Evolutionary conservation across 306 rosid species (phyloP), one percentile per base, ranked within the genome.

Genomic region (Pterocarpus santalinus): DNA sequence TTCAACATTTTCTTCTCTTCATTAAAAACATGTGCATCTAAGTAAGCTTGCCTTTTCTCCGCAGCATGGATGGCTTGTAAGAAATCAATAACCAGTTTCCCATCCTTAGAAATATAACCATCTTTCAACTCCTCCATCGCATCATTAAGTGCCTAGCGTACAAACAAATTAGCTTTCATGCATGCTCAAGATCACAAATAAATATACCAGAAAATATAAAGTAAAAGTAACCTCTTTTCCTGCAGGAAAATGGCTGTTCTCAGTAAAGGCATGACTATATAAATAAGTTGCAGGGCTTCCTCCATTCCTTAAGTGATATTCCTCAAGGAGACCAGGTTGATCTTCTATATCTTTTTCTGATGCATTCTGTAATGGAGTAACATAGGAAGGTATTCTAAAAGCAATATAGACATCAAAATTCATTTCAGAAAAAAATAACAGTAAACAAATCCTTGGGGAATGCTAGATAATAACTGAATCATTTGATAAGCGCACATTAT

Each of bases 51-150:
- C 83, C 94, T 90, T 78, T 82, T 79, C 85, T 93, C 98, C 11
- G 96, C 98, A 76, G 96, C 86, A 86, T 95, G 99, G 87, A 95
- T 90, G 81, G 97, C 88, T 90, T 91, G 88, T 80, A 95, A 78
- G 85, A 95, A 95, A 86, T 91, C 97, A 75, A 91, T 73, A 73
- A 93, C 88, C 86, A 95, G 81, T 46, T 89, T 91, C 64, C 98
- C 98, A 90, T 93, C 96, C 86, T 93, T 89, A 65, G 96, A 76
- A 68, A 90, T 73, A 86, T 90, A 88, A 58, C 88, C 90, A 84
- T 88, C 93, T 57, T 87, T 82, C 81, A 83, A 69, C 73, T 76
- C 94, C 78, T 90, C 92, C 75, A 73, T 67, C 22, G 89, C 87
- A 91, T 62, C 75, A 80, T 55, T 68, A 39, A 71, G 80, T 72